A percentile compares a stretch with the other conserved stretches of the same genome.
phyloP scores from a whole-genome alignment of 1,139 yeast species.

The Yamadazyma trypodendri region DNA sequence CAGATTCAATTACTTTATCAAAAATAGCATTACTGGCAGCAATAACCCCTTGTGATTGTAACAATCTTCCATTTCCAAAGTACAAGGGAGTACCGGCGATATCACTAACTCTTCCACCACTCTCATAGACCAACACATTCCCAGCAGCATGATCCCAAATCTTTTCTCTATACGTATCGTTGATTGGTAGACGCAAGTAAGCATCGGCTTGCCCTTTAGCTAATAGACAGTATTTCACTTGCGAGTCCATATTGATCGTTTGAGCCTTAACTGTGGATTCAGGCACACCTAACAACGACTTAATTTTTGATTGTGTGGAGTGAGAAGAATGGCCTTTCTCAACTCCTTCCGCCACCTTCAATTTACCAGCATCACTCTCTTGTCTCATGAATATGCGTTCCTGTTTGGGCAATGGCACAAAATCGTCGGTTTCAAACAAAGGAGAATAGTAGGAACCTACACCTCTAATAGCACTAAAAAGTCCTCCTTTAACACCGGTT shows the following conservation, averaged over 20 bases:
- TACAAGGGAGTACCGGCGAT: constrained; percentile 70
- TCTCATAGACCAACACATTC: constrained; percentile 76
- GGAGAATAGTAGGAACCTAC: constrained; percentile 67
- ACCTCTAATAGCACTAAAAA: constrained; percentile 74
- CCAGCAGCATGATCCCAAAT: constrained; percentile 99
- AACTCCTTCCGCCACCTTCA: constrained; percentile 91
- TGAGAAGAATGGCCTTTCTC: constrained; percentile 96
- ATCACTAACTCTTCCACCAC: constrained; percentile 91
- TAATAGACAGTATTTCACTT: constrained; percentile 90
- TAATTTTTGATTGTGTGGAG: constrained; percentile 78
- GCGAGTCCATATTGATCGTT: constrained; percentile 81
- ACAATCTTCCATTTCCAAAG: constrained; percentile 83
- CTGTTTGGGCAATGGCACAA: constrained; percentile 38
- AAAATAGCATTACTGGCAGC: constrained; percentile 76
- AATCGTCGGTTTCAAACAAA: constrained; percentile 30
- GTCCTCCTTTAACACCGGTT: constrained; percentile 55
- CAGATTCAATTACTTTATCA: constrained; percentile 58
- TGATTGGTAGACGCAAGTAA: constrained; percentile 83
- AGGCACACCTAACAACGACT: constrained; percentile 51
- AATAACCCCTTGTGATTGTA: constrained; percentile 84
- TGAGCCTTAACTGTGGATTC: constrained; percentile 45
- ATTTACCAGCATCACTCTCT: constrained; percentile 39
- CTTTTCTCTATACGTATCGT: constrained; percentile 77
- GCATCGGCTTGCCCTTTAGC: constrained; percentile 92
- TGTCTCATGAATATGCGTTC: constrained; percentile 44